Evolutionary conservation across 1,284 basidiomycete species (phyloP), one percentile per base, ranked within the genome.

Genomic region (Golubevia sp.): DNA sequence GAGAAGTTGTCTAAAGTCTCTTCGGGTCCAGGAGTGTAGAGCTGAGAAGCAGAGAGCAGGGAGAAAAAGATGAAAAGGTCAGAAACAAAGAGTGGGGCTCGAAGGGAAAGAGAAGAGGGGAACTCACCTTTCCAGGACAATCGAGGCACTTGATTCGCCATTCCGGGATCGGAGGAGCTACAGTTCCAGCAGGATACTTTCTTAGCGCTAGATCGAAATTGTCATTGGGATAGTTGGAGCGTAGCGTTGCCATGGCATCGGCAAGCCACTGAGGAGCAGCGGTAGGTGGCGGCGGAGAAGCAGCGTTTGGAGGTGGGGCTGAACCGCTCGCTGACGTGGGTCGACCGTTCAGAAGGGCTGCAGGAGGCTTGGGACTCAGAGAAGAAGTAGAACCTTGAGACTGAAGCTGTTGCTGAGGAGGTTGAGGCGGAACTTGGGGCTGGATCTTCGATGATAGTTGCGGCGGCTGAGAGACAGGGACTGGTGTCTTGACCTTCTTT

Each of bases 91-190:
- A 18, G 18, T 18, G n/a, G 48, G 18, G n/a, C 18, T n/a, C 23
- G 23, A 59, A 24, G n/a, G 56, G 7, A 3, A 51, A 13, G 58
- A 23, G 27, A 59, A 26, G 23, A 59, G 15, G 52, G 24, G 5
- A 7, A 80, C 87, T 20, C 66, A 93, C 93, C 88, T 94, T 94
- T 77, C 92, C 93, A 68, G 93, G 93, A 84, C 96, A 98, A 84
- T 98, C 96, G 64, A 91, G 82, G 84, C 96, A 99, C 84, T 93
- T 94, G 76, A 97, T 88, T 21, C 94, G 88, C 94, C 95, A 98
- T 83, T 95, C 92, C 1, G 71, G 64, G 30, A 59, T 62, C 2
- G 64, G 59, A 34, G 74, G 67, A 2, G 70, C 38, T 13, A 73
- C 63, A 5, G 58, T 58, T 21, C 73, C 70, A 2, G 71, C 58